Conservation (phyloP, 1,284 basidiomycete genomes). For the Ustilago shanxiensis region DNA sequence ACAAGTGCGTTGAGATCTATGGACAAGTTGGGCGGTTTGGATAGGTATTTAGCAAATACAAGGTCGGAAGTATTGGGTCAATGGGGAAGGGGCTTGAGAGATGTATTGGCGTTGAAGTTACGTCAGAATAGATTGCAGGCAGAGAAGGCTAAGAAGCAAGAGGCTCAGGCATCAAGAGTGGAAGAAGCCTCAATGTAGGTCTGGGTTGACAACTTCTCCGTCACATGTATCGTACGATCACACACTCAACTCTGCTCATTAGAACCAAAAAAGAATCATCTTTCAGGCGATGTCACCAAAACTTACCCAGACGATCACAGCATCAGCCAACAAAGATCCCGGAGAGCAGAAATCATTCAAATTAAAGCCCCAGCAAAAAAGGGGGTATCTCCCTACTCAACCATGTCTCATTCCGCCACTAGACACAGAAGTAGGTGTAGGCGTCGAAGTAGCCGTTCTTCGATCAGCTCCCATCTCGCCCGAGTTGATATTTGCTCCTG, state of each 20-base stretch:
- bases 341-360: background rate
- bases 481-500: background rate
- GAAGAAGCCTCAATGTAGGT: background rate
- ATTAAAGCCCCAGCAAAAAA: background rate
- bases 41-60: constrained; percentile 62
- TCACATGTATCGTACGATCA: background rate
- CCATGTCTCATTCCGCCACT: background rate
- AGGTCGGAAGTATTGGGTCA: constrained; percentile 57
- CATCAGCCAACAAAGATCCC: background rate
- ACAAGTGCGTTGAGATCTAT: constrained; percentile 62
- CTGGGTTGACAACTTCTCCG: background rate
- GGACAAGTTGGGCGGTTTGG: constrained; percentile 65
- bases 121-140: constrained; percentile 27
- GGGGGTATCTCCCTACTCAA: background rate
- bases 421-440: constrained; percentile 14
- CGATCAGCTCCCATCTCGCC: background rate
- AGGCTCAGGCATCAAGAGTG: background rate
- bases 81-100: constrained; percentile 62
- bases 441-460: constrained; percentile 12
- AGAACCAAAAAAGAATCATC: background rate
- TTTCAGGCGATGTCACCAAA: background rate
- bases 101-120: constrained; percentile 38
- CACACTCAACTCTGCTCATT: background rate
- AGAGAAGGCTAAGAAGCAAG: background rate
- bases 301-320: background rate